Conservation (phyloP, 1,284 basidiomycete species). For the Heterobasidion parviporum region DNA sequence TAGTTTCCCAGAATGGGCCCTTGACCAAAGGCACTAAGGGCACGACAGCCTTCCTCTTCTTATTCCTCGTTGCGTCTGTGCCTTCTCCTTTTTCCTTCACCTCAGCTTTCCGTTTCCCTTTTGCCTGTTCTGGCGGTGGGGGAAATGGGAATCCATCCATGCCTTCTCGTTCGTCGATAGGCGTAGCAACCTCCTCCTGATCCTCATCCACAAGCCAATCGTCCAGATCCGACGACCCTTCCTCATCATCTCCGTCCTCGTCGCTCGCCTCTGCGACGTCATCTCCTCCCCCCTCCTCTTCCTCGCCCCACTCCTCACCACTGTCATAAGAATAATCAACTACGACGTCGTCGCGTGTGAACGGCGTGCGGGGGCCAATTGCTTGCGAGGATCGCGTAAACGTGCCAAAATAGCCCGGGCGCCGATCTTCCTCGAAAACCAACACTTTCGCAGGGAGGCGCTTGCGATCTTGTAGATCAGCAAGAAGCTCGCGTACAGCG, state of each 20-base stretch:
- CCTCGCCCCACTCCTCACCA: conserved; percentile 82
- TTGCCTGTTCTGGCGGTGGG: conserved; percentile 24
- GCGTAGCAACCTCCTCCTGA: conserved; percentile 38
- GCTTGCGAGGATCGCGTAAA: conserved; percentile 70
- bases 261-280: conserved; percentile 64
- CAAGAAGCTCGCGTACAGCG: conserved; percentile 47
- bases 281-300: conserved; percentile 62
- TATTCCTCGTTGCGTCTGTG: conserved; percentile 20
- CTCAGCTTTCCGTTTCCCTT: conserved; percentile 46
- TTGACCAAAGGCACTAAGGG: conserved; percentile 71
- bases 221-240: conserved; percentile 57
- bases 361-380: conserved; percentile 70
- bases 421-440: conserved; percentile 66
- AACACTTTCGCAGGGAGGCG: conserved; percentile 65
- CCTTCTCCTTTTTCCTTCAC: conserved; percentile 23
- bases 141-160: conserved; percentile 25
- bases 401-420: conserved; percentile 83
- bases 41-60: conserved; percentile 66
- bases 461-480: conserved; percentile 47
- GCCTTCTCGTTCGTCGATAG: conserved; percentile 30
- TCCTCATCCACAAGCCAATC: conserved; percentile 77
- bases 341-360: conserved; percentile 57
- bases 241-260: conserved; percentile 50
- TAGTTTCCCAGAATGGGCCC: conserved; percentile 69
- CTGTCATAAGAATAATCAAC: conserved; percentile 82